phyloP scores from a whole-genome alignment of 2,329 filamentous ascomycete genomes.

The Pleurostoma richardsiae region DNA sequence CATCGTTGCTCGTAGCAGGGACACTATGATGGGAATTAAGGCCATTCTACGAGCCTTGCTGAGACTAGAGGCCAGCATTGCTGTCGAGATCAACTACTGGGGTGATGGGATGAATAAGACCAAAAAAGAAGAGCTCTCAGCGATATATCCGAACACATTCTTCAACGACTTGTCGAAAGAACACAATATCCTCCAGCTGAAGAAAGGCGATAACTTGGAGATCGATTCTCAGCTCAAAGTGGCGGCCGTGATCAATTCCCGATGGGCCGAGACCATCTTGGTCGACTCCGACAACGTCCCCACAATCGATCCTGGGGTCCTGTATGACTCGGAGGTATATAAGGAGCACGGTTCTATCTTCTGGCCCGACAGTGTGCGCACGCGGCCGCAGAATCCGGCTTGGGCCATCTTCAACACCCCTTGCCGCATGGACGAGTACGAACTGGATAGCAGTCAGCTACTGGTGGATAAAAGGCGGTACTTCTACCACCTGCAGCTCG shows the following conservation, averaged over 20 bases:
- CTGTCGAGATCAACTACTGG: conserved; percentile 23
- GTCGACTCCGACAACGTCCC: conserved; percentile 30
- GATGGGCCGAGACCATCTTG: conserved; percentile 25
- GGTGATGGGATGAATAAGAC: conserved; percentile 16
- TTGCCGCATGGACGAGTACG: conserved; percentile 26
- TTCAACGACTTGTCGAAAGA: conserved; percentile 21
- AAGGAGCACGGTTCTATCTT: conserved; percentile 23
- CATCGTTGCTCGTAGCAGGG: conserved; percentile 20
- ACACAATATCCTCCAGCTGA: conserved; percentile 23
- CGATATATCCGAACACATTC: conserved; percentile 12
- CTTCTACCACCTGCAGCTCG: conserved; percentile 29
- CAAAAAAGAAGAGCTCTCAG: conserved; percentile 9
- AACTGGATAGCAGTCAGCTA: conserved; percentile 26
- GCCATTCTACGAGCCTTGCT: conserved; percentile 12
- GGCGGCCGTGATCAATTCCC: conserved; percentile 25
- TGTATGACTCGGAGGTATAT: conserved; percentile 19
- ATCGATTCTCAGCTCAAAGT: conserved; percentile 26
- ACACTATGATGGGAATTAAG: conserved; percentile 13
- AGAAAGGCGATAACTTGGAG: conserved; percentile 20
- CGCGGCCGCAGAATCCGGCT: conserved; percentile 15
- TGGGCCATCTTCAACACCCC: conserved; percentile 28
- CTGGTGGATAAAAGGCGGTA: conserved; percentile 26
- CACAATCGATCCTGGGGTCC: conserved; percentile 17
- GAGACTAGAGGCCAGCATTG: conserved; percentile 13
- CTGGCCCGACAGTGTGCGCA: conserved; percentile 29